Evolutionary conservation across 768 basidiomycete species (phyloP).

Genomic region (Phaeolepiota aurea): DNA sequence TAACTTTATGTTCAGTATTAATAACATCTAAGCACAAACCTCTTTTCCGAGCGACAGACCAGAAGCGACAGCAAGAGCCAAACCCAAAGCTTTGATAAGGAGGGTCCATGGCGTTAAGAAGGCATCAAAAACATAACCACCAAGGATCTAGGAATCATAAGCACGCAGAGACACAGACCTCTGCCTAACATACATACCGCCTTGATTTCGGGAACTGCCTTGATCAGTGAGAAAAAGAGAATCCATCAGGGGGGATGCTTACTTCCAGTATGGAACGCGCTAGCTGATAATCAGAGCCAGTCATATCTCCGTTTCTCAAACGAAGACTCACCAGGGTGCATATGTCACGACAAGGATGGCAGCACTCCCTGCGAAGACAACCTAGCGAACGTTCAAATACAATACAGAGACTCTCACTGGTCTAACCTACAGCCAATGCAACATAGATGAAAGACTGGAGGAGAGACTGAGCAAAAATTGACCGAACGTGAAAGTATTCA

Average conservation of each 20-base stretch:
- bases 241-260: slow-evolving; percentile 16
- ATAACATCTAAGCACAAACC: slow-evolving; percentile 23
- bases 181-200: no score
- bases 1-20: no score
- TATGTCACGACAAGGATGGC: slow-evolving; percentile 56
- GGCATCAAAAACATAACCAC: slow-evolving; percentile 80
- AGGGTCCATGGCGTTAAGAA: slow-evolving; percentile 85
- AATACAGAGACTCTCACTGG: no score
- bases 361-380: slow-evolving; percentile 54
- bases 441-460: slow-evolving; percentile 62
- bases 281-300: slow-evolving; percentile 12
- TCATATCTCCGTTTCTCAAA: neutral
- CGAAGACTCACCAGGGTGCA: slow-evolving; percentile 54
- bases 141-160: slow-evolving; percentile 59
- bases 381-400: slow-evolving; percentile 24
- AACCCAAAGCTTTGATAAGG: slow-evolving; percentile 75
- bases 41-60: slow-evolving; percentile 84
- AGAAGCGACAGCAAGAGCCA: slow-evolving; percentile 79
- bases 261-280: slow-evolving; percentile 80
- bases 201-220: slow-evolving; percentile 69
- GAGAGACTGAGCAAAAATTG: slow-evolving; percentile 52
- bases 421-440: slow-evolving; percentile 48
- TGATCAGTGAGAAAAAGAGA: neutral
- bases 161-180: no score
- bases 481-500: slow-evolving; percentile 41